Percentiles rank a stretch among this genome's conserved stretches.
Evolutionary conservation across 2,329 filamentous ascomycete species (phyloP).

Genomic region (Colletotrichum theobromicola): DNA sequence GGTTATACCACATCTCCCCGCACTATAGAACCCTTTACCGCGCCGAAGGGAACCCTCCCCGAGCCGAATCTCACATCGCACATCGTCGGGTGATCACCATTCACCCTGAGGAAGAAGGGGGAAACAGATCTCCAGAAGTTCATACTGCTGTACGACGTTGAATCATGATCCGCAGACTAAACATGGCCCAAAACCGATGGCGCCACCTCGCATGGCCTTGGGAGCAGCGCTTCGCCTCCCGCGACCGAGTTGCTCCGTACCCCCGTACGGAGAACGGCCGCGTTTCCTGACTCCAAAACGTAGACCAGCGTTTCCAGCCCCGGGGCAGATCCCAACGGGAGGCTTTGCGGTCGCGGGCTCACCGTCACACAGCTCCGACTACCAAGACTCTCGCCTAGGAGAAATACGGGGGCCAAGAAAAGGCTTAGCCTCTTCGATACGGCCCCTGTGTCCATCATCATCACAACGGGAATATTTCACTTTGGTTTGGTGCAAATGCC

Average conservation of each 20-base stretch:
- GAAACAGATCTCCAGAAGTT: neutral
- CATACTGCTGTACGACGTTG: neutral
- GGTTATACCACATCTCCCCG: neutral
- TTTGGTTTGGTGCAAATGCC: neutral
- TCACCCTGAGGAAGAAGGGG: neutral
- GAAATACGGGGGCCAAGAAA: neutral
- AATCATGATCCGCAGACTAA: neutral
- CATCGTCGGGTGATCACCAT: neutral
- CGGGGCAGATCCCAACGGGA: neutral
- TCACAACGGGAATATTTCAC: neutral
- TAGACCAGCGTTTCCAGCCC: conserved; percentile 8
- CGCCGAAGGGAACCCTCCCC: neutral
- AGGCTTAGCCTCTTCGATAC: conserved; percentile 3
- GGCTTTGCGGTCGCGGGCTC: neutral
- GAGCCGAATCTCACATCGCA: conserved; percentile 4
- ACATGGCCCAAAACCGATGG: neutral
- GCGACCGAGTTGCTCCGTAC: neutral
- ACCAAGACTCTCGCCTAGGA: neutral
- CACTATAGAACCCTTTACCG: neutral
- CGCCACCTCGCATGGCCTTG: neutral
- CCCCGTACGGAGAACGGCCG: neutral
- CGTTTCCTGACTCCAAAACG: conserved; percentile 13
- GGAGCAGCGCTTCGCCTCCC: neutral
- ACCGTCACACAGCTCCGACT: neutral
- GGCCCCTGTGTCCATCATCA: too few relatives aligned